Percentiles rank a stretch among this genome's conserved stretches.
Conservation (phyloP, 441 rosid species). For the Isatis lusitanica region DNA sequence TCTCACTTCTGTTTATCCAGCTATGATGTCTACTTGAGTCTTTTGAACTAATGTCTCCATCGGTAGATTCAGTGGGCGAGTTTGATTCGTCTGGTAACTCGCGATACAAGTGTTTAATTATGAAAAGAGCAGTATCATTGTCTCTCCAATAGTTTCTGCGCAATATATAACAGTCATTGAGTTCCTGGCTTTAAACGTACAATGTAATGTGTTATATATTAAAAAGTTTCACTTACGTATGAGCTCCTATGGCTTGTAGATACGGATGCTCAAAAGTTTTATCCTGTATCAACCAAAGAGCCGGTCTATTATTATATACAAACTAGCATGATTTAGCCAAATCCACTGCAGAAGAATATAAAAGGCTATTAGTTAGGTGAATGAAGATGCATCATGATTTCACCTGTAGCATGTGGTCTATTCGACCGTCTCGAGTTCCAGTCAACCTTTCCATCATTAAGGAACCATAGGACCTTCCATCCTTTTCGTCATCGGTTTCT, state of each 20-base stretch:
- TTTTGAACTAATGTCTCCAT: slow-evolving; percentile 35
- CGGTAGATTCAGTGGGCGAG: slow-evolving; percentile 32
- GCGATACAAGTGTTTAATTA: slow-evolving; percentile 75
- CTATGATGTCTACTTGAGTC: slow-evolving; percentile 36
- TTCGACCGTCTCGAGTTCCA: slow-evolving; percentile 78
- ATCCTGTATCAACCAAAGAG: slow-evolving; percentile 57
- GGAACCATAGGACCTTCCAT: slow-evolving; percentile 73
- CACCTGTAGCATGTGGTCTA: slow-evolving; percentile 93
- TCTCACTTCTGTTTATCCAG: slow-evolving; percentile 53
- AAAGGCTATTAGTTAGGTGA: not conserved
- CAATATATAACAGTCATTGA: not conserved
- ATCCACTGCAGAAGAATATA: not conserved
- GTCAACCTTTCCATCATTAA: slow-evolving; percentile 81
- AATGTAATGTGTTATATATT: not conserved
- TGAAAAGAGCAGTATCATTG: slow-evolving; percentile 85
- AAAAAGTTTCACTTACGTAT: slow-evolving; percentile 63
- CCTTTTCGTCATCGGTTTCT: slow-evolving; percentile 47
- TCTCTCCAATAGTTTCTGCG: slow-evolving; percentile 98
- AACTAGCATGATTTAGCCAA: slow-evolving; percentile 12
- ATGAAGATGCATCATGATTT: slow-evolving; percentile 23
- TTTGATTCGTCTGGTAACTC: slow-evolving; percentile 63
- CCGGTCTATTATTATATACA: not conserved
- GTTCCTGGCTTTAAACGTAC: not conserved
- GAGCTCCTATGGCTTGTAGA: slow-evolving; percentile 92
- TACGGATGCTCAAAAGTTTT: slow-evolving; percentile 96